Percentiles rank a stretch among this genome's conserved stretches.
Conservation (phyloP, 225 moss, liverwort and hornwort genomes). For the Physcomitrium patens region DNA sequence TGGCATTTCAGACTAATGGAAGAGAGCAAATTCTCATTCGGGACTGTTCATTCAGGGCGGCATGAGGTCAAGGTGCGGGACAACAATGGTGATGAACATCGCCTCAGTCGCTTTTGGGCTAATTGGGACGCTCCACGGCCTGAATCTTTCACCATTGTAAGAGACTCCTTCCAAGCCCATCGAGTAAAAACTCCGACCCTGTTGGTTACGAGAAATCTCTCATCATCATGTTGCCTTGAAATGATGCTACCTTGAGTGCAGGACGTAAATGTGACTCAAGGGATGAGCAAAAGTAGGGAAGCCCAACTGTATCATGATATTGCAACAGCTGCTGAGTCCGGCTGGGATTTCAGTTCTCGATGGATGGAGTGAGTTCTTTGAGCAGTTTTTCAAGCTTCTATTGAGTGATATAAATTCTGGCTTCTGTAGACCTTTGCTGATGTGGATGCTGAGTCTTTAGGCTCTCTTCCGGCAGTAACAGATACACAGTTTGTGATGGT, state of each 20-base stretch:
- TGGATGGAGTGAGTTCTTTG: constrained; percentile 48
- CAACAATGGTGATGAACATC: constrained; percentile 38
- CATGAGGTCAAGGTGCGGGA: constrained; percentile 47
- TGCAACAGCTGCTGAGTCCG: constrained; percentile 47
- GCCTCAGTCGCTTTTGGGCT: constrained; percentile 55
- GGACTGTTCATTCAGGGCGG: constrained; percentile 30
- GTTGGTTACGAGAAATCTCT: not conserved
- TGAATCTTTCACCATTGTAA: constrained; percentile 52
- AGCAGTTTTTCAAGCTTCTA: not conserved
- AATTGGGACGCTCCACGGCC: constrained; percentile 51
- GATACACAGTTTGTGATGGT: too few species aligned
- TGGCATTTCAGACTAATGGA: not conserved
- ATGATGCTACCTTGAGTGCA: constrained; percentile 10
- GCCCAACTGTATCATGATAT: constrained; percentile 45
- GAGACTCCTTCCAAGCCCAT: constrained; percentile 14
- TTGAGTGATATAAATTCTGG: constrained; percentile 12
- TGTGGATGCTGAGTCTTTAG: not conserved
- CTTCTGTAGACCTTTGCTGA: constrained; percentile 1
- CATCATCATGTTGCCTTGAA: constrained; percentile 3
- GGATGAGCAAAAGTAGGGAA: constrained; percentile 37
- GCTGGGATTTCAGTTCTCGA: constrained; percentile 53
- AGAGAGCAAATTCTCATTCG: not conserved
- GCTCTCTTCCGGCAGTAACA: too few species aligned
- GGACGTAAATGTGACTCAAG: constrained; percentile 38
- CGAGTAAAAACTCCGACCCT: not conserved